A percentile compares a stretch with the other conserved stretches of the same genome.
Conservation (phyloP, 768 basidiomycete species). For the Chlorophyllum brunneum region DNA sequence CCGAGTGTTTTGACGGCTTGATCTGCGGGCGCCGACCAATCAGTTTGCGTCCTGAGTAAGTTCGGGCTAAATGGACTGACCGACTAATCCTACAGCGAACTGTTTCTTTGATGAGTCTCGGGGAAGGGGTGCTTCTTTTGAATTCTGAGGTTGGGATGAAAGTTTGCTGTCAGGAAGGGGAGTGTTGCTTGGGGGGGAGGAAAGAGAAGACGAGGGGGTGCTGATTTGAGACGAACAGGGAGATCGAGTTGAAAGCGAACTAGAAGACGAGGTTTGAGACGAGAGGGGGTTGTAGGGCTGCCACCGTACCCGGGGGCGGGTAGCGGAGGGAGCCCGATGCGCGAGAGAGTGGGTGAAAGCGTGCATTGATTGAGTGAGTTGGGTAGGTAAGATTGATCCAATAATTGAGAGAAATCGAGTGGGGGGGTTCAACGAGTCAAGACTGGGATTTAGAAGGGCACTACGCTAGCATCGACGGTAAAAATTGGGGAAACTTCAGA, state of each 20-base stretch:
- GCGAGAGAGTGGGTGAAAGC: conserved; percentile 48
- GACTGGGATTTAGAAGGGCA: conserved; percentile 26
- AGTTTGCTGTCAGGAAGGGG: conserved; percentile 31
- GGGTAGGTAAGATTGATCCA: conserved; percentile 24
- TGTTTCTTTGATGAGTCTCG: conserved; percentile 47
- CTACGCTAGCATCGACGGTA: conserved; percentile 33
- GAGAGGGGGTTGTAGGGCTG: conserved; percentile 65
- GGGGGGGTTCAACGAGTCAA: conserved; percentile 22
- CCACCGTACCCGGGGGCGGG: conserved; percentile 73
- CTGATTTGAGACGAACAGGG: conserved; percentile 42
- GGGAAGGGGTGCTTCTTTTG: conserved; percentile 10
- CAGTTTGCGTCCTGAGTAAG: conserved; percentile 1
- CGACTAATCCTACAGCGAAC: conserved; percentile 65
- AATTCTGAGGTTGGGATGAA: conserved; percentile 12
- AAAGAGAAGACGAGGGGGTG: conserved; percentile 55
- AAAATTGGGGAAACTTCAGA: conserved; percentile 18
- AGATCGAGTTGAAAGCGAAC: conserved; percentile 32
- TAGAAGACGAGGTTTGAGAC: conserved; percentile 35
- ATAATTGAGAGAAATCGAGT: conserved; percentile 23
- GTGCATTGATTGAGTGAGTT: conserved; percentile 33
- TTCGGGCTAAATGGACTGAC: conserved; percentile 37
- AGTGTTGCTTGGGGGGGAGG: conserved; percentile 37
- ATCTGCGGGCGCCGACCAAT: conserved; percentile 38
- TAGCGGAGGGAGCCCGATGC: conserved; percentile 66
- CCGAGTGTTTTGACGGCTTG: conserved; percentile 74